A percentile compares a stretch with the other conserved stretches of the same genome.
phyloP scores from a whole-genome alignment of 2,329 filamentous ascomycete genomes.

The Penicillium sp. region DNA sequence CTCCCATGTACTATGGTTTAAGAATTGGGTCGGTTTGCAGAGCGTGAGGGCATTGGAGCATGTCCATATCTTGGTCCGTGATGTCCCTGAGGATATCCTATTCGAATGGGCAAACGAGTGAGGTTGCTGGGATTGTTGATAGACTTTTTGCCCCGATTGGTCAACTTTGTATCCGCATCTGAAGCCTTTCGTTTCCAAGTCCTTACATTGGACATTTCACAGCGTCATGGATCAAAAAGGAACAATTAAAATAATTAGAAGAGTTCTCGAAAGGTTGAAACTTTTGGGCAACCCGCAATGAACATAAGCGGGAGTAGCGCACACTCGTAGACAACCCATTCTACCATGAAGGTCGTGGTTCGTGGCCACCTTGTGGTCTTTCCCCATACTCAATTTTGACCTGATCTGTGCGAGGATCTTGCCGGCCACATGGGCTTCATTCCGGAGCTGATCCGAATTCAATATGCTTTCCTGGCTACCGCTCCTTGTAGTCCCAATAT shows the following conservation, averaged over 20 bases:
- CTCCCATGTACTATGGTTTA: conserved; percentile 61
- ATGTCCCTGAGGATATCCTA: conserved; percentile 47
- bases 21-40: conserved; percentile 62
- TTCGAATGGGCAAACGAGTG: conserved; percentile 45
- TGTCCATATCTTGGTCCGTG: conserved; percentile 54
- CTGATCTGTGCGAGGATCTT: conserved; percentile 22
- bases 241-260: background rate
- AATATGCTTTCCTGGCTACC: conserved; percentile 23
- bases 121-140: background rate
- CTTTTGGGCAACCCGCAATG: background rate
- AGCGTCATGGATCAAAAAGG: background rate
- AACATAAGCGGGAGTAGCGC: background rate
- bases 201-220: background rate
- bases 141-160: background rate
- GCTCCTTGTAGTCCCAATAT: background rate
- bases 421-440: conserved; percentile 6
- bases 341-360: background rate
- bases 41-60: conserved; percentile 59
- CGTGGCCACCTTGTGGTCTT: background rate
- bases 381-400: conserved; percentile 22
- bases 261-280: background rate
- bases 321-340: background rate
- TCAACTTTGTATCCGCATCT: background rate
- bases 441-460: background rate
- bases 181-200: background rate